Conservation (phyloP, 441 rosid genomes). For the Populus hybrid region DNA sequence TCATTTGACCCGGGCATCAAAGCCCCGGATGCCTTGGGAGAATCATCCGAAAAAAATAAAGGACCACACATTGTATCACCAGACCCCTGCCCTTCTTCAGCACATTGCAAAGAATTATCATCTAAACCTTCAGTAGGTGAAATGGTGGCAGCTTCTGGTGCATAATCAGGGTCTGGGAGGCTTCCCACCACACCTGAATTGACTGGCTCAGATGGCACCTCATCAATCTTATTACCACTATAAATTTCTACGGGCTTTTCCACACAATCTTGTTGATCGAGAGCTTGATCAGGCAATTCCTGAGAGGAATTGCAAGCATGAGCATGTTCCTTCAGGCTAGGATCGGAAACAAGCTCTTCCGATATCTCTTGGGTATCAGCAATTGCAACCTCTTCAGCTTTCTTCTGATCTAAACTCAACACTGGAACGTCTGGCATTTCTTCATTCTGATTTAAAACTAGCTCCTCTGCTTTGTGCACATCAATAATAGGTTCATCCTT, state of each 20-base stretch:
- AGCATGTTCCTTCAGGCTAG: conserved; percentile 12
- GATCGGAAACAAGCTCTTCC: conserved; percentile 22
- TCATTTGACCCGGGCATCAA: conserved; percentile 58
- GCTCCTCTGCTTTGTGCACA: conserved; percentile 24
- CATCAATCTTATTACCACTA: conserved; percentile 30
- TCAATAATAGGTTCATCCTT: conserved; percentile 23
- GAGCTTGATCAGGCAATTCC: conserved; percentile 19
- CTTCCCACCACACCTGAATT: conserved; percentile 23
- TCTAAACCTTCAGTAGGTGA: conserved; percentile 24
- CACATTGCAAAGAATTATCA: conserved; percentile 12
- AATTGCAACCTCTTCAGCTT: conserved; percentile 23
- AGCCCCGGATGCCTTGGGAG: conserved; percentile 43
- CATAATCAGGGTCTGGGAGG: conserved; percentile 13
- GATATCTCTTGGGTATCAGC: conserved; percentile 21
- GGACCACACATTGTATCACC: conserved; percentile 36
- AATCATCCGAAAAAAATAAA: conserved; percentile 44
- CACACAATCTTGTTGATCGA: conserved; percentile 5
- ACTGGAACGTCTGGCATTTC: conserved; percentile 25
- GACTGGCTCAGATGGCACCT: conserved; percentile 16
- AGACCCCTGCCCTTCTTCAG: conserved; percentile 28
- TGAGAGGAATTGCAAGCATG: neutral
- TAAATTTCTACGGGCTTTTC: conserved; percentile 23
- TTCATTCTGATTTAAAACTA: conserved; percentile 18
- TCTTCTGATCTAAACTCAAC: conserved; percentile 26
- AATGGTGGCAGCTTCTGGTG: conserved; percentile 15